Conservation (phyloP, 2,329 filamentous ascomycete species). For the Aspergillus alliaceus region DNA sequence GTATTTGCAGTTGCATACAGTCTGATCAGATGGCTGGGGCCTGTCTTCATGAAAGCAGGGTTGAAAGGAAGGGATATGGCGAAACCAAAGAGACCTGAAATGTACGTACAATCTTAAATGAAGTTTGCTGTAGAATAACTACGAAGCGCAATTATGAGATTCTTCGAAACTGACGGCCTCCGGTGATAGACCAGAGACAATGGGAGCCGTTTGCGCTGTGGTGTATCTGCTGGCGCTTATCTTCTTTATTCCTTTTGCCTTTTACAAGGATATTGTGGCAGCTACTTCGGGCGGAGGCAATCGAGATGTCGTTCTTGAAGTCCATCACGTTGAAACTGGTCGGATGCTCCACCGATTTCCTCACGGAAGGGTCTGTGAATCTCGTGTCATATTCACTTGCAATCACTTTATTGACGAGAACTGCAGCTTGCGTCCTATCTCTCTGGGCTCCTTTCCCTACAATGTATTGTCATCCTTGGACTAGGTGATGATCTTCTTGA, state of each 20-base stretch:
- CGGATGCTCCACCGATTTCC: conserved; percentile 89
- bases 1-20: conserved; percentile 80
- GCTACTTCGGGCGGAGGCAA: conserved; percentile 93
- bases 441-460: conserved; percentile 88
- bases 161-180: conserved; percentile 6
- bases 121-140: background rate
- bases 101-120: conserved; percentile 53
- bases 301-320: conserved; percentile 75
- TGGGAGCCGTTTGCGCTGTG: conserved; percentile 90
- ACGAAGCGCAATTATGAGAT: background rate
- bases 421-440: conserved; percentile 85
- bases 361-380: conserved; percentile 73
- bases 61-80: conserved; percentile 88
- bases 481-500: conserved; percentile 96
- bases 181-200: conserved; percentile 74
- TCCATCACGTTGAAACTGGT: conserved; percentile 74
- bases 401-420: background rate
- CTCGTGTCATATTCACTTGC: background rate
- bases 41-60: conserved; percentile 82
- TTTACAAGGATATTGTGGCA: conserved; percentile 96
- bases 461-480: conserved; percentile 86
- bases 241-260: conserved; percentile 91
- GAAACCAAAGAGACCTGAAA: conserved; percentile 71
- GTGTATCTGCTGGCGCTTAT: conserved; percentile 90
- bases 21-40: conserved; percentile 90